phyloP scores from a whole-genome alignment of 1,284 basidiomycete genomes.

The Ceraceosorus guamensis region DNA sequence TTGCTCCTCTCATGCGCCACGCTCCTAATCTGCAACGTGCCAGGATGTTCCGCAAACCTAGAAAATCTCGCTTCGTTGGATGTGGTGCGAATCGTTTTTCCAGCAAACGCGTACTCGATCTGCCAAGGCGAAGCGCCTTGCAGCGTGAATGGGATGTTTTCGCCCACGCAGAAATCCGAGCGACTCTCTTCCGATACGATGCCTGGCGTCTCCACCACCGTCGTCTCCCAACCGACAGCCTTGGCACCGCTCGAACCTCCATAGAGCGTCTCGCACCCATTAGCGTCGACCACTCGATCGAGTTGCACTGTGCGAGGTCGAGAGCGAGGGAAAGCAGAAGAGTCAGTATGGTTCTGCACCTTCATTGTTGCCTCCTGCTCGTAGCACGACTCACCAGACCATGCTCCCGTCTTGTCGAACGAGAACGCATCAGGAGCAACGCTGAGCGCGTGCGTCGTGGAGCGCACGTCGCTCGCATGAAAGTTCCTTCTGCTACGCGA shows the following conservation, averaged over 20 bases:
- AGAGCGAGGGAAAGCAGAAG: no score
- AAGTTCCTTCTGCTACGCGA: background rate
- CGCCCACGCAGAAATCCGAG: slow-evolving; percentile 81
- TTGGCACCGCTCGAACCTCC: background rate
- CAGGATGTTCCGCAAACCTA: slow-evolving; percentile 69
- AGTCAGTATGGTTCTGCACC: no score
- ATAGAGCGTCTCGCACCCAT: slow-evolving; percentile 21
- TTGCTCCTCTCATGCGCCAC: slow-evolving; percentile 65
- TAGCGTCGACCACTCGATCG: slow-evolving; percentile 26
- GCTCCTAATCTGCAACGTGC: slow-evolving; percentile 71
- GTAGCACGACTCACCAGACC: background rate
- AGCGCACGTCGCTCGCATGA: slow-evolving; percentile 50
- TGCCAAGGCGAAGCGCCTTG: slow-evolving; percentile 95
- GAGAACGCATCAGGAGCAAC: background rate
- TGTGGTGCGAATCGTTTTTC: slow-evolving; percentile 66
- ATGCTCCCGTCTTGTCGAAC: background rate
- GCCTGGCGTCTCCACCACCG: slow-evolving; percentile 83
- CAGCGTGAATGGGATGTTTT: slow-evolving; percentile 79
- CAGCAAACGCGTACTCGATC: slow-evolving; percentile 77
- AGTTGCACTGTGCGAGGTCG: no score
- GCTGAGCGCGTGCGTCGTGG: background rate
- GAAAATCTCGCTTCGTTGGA: slow-evolving; percentile 74
- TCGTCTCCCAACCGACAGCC: slow-evolving; percentile 51
- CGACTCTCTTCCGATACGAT: slow-evolving; percentile 75
- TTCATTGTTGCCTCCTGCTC: background rate